phyloP scores from a whole-genome alignment of 805 yeast genomes.

The Candida sakaeoensis region DNA sequence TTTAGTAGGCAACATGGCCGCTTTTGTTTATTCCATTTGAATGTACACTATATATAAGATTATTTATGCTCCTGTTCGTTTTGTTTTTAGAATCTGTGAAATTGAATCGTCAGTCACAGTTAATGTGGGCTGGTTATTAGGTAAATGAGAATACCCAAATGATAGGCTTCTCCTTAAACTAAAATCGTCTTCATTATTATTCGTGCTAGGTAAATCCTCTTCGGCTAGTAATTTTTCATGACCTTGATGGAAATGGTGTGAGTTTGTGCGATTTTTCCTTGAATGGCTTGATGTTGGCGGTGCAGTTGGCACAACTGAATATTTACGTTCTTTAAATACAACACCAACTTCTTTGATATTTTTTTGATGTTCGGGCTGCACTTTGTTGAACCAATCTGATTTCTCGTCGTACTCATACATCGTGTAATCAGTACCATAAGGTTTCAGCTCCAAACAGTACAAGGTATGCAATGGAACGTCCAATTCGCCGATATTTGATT shows the following conservation, averaged over 20 bases:
- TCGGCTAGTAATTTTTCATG: neutral
- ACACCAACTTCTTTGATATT: conserved; percentile 70
- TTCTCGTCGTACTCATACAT: conserved; percentile 82
- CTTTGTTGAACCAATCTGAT: conserved; percentile 71
- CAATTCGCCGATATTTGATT: conserved; percentile 78
- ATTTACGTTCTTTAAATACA: conserved; percentile 64
- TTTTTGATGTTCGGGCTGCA: conserved; percentile 52
- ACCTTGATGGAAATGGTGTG: conserved; percentile 1
- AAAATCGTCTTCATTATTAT: conserved; percentile 14
- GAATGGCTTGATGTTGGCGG: conserved; percentile 37
- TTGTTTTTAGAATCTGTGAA: conserved; percentile 1
- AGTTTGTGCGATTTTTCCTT: conserved; percentile 3
- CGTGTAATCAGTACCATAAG: conserved; percentile 93
- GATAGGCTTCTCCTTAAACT: conserved; percentile 25
- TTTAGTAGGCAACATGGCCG: no score
- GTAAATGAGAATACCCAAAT: conserved; percentile 5
- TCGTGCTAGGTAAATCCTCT: no score
- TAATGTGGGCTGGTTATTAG: conserved; percentile 5
- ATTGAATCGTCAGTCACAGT: conserved; percentile 5
- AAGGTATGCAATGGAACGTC: conserved; percentile 93
- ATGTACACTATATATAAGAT: neutral
- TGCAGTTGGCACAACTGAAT: conserved; percentile 74
- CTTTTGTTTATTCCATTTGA: neutral
- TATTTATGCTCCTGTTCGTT: conserved; percentile 2
- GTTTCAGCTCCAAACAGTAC: conserved; percentile 86